Evolutionary conservation across 2,329 filamentous ascomycete genomes (phyloP).

Genomic region (Nectriaceae sp.): DNA sequence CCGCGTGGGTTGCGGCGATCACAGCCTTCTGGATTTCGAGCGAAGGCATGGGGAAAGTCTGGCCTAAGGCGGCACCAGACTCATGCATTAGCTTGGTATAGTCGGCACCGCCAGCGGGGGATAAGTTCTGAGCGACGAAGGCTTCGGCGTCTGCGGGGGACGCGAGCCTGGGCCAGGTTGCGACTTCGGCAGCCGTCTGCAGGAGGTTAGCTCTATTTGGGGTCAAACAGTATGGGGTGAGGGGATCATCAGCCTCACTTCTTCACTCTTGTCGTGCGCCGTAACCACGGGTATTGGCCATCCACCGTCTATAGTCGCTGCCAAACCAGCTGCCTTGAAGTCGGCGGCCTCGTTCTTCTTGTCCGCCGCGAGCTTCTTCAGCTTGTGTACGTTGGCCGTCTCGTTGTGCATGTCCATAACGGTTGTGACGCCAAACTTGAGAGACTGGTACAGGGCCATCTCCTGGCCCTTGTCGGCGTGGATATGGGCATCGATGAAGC

Average conservation of each 20-base stretch:
- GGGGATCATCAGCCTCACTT: constrained; percentile 28
- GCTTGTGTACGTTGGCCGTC: constrained; percentile 31
- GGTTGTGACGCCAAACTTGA: constrained; percentile 53
- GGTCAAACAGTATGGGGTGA: neutral
- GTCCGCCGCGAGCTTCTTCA: constrained; percentile 26
- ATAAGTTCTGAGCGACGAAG: constrained; percentile 42
- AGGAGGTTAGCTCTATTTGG: too few species aligned
- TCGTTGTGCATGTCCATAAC: constrained; percentile 52
- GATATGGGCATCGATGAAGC: constrained; percentile 52
- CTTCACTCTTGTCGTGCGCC: constrained; percentile 12
- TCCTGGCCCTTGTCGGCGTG: constrained; percentile 43
- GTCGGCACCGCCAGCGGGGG: constrained; percentile 37
- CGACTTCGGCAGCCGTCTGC: constrained; percentile 4
- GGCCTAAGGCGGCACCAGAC: constrained; percentile 41
- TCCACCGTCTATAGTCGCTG: constrained; percentile 52
- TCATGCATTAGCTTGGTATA: constrained; percentile 57
- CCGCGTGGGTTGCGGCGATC: constrained; percentile 36
- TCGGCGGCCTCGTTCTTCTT: constrained; percentile 39
- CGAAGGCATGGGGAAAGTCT: constrained; percentile 39
- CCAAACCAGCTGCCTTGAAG: constrained; percentile 49
- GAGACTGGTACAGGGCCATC: constrained; percentile 38
- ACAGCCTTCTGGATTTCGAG: constrained; percentile 46
- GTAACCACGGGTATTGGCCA: constrained; percentile 42
- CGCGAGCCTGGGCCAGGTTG: constrained; percentile 44
- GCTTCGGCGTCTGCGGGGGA: constrained; percentile 40